Conservation (phyloP, 345 rosid species). For the Eucalyptus pauciflora region DNA sequence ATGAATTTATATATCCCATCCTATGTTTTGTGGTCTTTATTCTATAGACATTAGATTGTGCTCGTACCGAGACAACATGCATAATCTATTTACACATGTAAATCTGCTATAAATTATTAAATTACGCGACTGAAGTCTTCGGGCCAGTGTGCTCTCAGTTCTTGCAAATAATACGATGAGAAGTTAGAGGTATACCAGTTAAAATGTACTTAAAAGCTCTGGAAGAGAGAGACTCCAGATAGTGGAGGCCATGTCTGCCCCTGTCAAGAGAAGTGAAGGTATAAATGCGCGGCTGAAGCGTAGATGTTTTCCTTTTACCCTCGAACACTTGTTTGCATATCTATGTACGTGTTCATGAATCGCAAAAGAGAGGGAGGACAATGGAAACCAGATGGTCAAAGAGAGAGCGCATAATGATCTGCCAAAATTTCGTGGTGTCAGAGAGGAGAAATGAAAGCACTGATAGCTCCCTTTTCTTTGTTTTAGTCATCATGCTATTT, state of each 20-base stretch:
- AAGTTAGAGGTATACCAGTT: background rate
- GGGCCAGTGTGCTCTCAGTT: background rate
- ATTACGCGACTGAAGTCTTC: background rate
- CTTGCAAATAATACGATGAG: background rate
- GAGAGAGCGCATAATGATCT: conserved; percentile 27
- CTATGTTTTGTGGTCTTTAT: background rate
- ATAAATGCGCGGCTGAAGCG: background rate
- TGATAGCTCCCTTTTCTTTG: conserved; percentile 43
- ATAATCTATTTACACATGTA: background rate
- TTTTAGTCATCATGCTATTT: conserved; percentile 22
- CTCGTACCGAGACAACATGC: background rate
- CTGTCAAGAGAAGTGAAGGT: conserved; percentile 20
- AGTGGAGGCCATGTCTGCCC: conserved; percentile 19
- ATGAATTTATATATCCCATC: background rate
- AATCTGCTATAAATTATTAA: background rate
- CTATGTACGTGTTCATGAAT: background rate
- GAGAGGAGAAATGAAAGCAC: conserved; percentile 64
- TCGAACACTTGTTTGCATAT: background rate
- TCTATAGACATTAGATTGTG: background rate
- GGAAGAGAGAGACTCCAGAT: conserved; percentile 5
- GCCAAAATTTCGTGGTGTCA: conserved; percentile 64
- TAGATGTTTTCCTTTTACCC: background rate
- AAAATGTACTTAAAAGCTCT: conserved; percentile 15
- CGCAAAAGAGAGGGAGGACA: background rate
- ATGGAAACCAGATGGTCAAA: conserved; percentile 30